phyloP scores from a whole-genome alignment of 768 basidiomycete species.

The Leccinum boreale region DNA sequence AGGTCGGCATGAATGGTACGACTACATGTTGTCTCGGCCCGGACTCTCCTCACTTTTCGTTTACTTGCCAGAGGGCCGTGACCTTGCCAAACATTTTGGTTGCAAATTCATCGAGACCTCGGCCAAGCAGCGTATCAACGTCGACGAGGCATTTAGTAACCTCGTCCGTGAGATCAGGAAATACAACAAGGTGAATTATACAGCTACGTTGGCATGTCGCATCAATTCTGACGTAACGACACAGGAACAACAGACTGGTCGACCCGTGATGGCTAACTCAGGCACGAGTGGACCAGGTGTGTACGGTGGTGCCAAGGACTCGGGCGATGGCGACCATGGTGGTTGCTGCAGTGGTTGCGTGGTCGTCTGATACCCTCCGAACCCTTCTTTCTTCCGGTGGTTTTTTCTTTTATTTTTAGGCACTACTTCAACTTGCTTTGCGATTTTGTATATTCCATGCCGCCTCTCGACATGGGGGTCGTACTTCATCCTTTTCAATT shows the following conservation, averaged over 20 bases:
- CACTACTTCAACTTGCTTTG: constrained; percentile 8
- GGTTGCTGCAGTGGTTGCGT: constrained; percentile 73
- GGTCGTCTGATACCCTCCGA: constrained; percentile 37
- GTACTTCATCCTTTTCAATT: constrained; percentile 1
- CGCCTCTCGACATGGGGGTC: constrained; percentile 5
- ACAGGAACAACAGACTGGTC: constrained; percentile 77
- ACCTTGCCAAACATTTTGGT: constrained; percentile 91
- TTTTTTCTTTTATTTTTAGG: constrained; percentile 7
- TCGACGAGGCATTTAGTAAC: constrained; percentile 92
- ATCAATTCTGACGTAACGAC: constrained; percentile 7
- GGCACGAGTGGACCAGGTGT: constrained; percentile 43
- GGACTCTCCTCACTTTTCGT: not conserved
- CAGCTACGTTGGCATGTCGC: not conserved
- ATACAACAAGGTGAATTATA: constrained; percentile 76
- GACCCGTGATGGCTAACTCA: constrained; percentile 53
- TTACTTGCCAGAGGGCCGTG: constrained; percentile 80
- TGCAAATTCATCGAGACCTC: constrained; percentile 97
- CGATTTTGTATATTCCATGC: constrained; percentile 12
- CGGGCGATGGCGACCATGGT: constrained; percentile 49
- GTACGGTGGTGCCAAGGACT: constrained; percentile 43
- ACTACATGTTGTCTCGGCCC: not conserved
- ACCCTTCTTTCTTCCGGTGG: not conserved
- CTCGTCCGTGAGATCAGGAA: constrained; percentile 92
- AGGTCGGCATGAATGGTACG: constrained; percentile 91
- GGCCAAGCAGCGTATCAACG: constrained; percentile 94